These are phyloP conservation scores for Chlorophyllum brunneum DNA, from an alignment of 768 basidiomycete species.

Conservation along the genomic window DNA sequence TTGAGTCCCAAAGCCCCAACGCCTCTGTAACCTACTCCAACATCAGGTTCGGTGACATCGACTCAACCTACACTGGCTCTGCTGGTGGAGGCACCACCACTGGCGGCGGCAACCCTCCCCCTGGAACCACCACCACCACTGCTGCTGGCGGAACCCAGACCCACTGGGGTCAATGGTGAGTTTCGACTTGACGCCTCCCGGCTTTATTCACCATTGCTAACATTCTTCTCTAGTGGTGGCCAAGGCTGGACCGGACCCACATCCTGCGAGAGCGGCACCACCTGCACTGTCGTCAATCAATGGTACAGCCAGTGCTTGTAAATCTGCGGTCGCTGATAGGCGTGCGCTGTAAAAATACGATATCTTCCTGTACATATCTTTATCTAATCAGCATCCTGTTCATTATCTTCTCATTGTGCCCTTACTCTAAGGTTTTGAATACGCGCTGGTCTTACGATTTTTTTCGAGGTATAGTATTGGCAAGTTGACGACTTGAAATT, in stretches of 20 bases:
- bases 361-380: no score
- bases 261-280: slow-evolving; percentile 7
- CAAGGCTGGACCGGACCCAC: slow-evolving; percentile 15
- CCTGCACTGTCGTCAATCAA: slow-evolving; percentile 10
- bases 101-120: no score
- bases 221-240: slow-evolving; percentile 12
- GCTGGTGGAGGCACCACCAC: not conserved
- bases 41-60: slow-evolving; percentile 22
- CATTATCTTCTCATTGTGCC: no score
- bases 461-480: no score
- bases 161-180: slow-evolving; percentile 10
- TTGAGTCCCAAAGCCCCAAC: slow-evolving; percentile 15
- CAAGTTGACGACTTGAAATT: no score
- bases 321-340: no score
- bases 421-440: no score
- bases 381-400: no score
- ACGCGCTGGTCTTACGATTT: no score
- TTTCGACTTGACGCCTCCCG: not conserved
- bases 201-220: not conserved
- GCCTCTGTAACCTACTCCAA: slow-evolving; percentile 22
- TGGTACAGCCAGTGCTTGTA: slow-evolving; percentile 14
- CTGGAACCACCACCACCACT: not conserved
- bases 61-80: slow-evolving; percentile 3
- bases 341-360: no score
- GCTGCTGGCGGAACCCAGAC: not conserved